Evolutionary conservation across 23 red algal genomes (phyloP).

Genomic region (Agarophyton chilense): DNA sequence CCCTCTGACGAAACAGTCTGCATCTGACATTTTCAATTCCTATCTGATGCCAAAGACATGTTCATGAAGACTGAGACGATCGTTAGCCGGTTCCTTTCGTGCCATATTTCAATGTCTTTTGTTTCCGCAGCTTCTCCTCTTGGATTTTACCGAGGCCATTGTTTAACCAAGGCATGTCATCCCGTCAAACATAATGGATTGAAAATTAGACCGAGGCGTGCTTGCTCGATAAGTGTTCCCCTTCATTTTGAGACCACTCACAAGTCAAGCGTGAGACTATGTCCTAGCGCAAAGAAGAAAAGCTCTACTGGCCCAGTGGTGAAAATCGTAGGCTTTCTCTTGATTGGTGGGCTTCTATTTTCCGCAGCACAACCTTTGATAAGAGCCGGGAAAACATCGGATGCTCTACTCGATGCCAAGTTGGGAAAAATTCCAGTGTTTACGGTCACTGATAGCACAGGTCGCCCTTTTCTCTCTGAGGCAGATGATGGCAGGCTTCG

Average conservation of each 20-base stretch:
- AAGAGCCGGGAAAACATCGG: not conserved
- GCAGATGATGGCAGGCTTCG: slow-evolving; percentile 37
- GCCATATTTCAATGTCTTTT: not conserved
- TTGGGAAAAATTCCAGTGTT: slow-evolving; percentile 71
- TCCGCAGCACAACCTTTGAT: slow-evolving; percentile 35
- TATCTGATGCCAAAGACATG: not conserved
- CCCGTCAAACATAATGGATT: not conserved
- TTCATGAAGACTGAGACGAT: not conserved
- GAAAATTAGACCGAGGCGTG: not conserved
- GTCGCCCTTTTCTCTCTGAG: slow-evolving; percentile 74
- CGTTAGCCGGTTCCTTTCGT: not conserved
- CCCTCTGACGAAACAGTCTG: not conserved
- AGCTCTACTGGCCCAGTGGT: slow-evolving; percentile 17
- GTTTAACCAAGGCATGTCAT: not conserved
- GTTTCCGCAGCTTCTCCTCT: not conserved
- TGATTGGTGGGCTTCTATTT: slow-evolving; percentile 62
- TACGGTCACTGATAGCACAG: slow-evolving; percentile 68
- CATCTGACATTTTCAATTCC: no score
- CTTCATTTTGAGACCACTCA: not conserved
- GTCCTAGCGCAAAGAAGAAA: not conserved
- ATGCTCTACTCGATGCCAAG: slow-evolving; percentile 38
- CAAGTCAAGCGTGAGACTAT: not conserved
- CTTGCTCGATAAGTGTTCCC: not conserved
- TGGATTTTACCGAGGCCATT: not conserved
- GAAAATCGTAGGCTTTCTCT: slow-evolving; percentile 12